Percentiles rank a stretch among this genome's conserved stretches.
These are phyloP conservation scores for Lactuca saligna DNA, from an alignment of 129 eudicot genomes.

Conservation along the genomic window DNA sequence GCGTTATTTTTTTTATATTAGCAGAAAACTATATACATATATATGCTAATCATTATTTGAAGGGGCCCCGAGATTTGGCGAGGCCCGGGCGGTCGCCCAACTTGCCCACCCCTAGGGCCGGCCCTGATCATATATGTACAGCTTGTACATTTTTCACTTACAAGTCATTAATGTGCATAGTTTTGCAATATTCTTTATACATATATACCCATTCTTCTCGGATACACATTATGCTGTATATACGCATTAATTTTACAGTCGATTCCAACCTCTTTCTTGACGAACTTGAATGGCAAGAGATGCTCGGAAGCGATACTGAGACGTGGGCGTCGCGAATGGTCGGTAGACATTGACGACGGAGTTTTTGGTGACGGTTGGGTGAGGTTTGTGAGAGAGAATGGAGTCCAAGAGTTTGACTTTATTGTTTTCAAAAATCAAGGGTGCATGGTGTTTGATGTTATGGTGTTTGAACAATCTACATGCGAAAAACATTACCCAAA, in stretches of 20 bases:
- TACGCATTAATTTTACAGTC: constrained; percentile 14
- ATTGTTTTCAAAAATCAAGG: constrained; percentile 35
- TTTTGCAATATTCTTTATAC: background rate
- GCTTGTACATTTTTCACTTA: background rate
- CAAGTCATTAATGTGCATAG: background rate
- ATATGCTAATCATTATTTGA: no score
- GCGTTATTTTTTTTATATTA: no score
- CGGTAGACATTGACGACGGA: constrained; percentile 18
- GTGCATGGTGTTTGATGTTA: constrained; percentile 29
- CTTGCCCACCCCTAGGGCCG: no score
- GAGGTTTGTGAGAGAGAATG: constrained; percentile 27
- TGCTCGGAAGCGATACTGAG: constrained; percentile 8
- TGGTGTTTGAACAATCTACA: constrained; percentile 37
- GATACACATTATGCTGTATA: background rate
- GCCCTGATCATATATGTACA: no score
- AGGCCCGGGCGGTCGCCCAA: no score
- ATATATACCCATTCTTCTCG: background rate
- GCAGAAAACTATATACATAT: no score
- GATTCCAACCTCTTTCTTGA: constrained; percentile 24
- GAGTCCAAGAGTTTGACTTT: constrained; percentile 35
- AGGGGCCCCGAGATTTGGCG: no score
- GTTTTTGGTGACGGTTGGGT: constrained; percentile 37
- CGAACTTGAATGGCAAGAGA: background rate
- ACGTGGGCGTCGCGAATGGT: constrained; percentile 24
- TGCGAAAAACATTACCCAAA: constrained; percentile 21